These are phyloP conservation scores for Paramyrothecium sp. DNA, from an alignment of 2,329 filamentous ascomycete genomes.

Conservation along the genomic window DNA sequence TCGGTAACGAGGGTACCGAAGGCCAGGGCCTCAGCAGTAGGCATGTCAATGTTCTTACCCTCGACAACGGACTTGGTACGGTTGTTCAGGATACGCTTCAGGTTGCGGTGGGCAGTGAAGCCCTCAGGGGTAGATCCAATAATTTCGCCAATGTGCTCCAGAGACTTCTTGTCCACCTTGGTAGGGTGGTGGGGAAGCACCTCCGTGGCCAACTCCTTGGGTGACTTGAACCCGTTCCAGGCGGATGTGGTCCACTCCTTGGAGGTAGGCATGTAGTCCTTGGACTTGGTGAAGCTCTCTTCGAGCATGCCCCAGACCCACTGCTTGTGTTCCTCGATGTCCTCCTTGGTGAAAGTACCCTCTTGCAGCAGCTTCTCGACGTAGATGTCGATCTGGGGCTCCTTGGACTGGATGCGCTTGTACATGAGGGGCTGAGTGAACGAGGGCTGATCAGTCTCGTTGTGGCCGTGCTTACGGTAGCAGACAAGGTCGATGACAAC, in stretches of 20 bases:
- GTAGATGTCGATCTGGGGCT: slow-evolving; percentile 86
- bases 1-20: slow-evolving; percentile 90
- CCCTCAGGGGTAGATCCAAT: slow-evolving; percentile 79
- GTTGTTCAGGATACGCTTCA: slow-evolving; percentile 91
- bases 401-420: slow-evolving; percentile 88
- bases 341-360: slow-evolving; percentile 94
- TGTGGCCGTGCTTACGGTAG: slow-evolving; percentile 98
- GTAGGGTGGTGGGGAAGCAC: slow-evolving; percentile 90
- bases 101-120: slow-evolving; percentile 89
- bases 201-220: slow-evolving; percentile 94
- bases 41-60: slow-evolving; percentile 95
- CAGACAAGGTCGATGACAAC: slow-evolving; percentile 98
- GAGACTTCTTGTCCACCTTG: slow-evolving; percentile 67
- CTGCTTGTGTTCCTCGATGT: slow-evolving; percentile 98
- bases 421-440: slow-evolving; percentile 99
- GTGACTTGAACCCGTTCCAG: slow-evolving; percentile 99
- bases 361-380: slow-evolving; percentile 87
- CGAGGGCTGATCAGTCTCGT: slow-evolving; percentile 98
- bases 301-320: slow-evolving; percentile 99
- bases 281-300: slow-evolving; percentile 95
- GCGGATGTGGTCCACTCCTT: slow-evolving; percentile 99
- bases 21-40: slow-evolving; percentile 92
- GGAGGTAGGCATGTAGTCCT: slow-evolving; percentile 92
- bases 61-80: slow-evolving; percentile 90
- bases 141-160: slow-evolving; percentile 79